Percentiles rank a stretch among this genome's conserved stretches.
Evolutionary conservation across 2,329 filamentous ascomycete genomes (phyloP).

Genomic region (Sordariomycetes sp.): DNA sequence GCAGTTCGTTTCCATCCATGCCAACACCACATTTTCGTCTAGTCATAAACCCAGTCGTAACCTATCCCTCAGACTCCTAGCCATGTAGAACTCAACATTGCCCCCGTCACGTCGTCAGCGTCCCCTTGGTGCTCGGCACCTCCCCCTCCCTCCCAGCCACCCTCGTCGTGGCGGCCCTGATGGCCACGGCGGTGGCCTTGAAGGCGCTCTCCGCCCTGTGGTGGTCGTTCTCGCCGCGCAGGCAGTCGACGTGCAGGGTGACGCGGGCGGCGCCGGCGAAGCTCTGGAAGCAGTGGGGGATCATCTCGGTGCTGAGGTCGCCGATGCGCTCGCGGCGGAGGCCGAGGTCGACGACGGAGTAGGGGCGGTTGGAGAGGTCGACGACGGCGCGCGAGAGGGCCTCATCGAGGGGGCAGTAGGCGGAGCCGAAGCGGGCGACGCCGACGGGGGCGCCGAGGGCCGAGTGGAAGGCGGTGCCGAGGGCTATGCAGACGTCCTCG

Average conservation of each 20-base stretch:
- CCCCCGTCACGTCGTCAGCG: constrained; percentile 43
- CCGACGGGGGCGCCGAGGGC: constrained; percentile 71
- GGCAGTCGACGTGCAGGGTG: constrained; percentile 90
- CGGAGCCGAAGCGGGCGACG: constrained; percentile 81
- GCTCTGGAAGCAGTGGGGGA: constrained; percentile 88
- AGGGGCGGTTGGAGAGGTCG: constrained; percentile 89
- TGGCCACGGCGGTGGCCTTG: constrained; percentile 86
- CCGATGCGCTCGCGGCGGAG: constrained; percentile 89
- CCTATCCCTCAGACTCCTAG: not conserved
- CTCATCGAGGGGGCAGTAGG: constrained; percentile 91
- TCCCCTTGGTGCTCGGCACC: constrained; percentile 93
- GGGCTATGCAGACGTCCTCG: constrained; percentile 87
- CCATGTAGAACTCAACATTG: not conserved
- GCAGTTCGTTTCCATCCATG: not conserved
- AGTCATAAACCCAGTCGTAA: not conserved
- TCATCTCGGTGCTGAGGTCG: constrained; percentile 90
- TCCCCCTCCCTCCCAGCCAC: constrained; percentile 79
- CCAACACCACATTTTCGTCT: not conserved
- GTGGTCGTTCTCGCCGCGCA: constrained; percentile 88
- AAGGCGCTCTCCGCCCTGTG: constrained; percentile 94
- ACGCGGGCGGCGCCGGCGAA: constrained; percentile 85
- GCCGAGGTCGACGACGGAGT: constrained; percentile 61
- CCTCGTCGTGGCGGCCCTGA: constrained; percentile 63
- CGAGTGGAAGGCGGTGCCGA: constrained; percentile 73
- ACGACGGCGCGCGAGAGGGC: constrained; percentile 88